Conservation (phyloP, 768 basidiomycete species). For the Melanogaster broomeanus region DNA sequence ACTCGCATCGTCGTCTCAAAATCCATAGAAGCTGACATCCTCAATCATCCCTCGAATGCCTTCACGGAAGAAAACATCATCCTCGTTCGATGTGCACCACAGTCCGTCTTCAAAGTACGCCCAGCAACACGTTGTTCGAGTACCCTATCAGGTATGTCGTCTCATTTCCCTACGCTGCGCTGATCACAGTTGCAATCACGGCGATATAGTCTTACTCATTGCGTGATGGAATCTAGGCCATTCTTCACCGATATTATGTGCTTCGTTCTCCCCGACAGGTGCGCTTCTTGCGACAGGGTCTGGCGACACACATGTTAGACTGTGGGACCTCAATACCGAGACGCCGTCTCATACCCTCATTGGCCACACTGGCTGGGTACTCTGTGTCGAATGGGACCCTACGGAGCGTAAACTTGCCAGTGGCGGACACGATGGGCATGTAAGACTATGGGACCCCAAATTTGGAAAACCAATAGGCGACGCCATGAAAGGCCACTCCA, state of each 20-base stretch:
- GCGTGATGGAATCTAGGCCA: slow-evolving; percentile 63
- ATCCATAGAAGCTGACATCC: slow-evolving; percentile 80
- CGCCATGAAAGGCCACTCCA: slow-evolving; percentile 88
- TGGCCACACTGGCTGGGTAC: slow-evolving; percentile 95
- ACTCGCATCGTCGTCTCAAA: slow-evolving; percentile 82
- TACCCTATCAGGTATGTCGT: slow-evolving; percentile 72
- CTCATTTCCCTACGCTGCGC: slow-evolving; percentile 1
- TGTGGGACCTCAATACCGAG: slow-evolving; percentile 96
- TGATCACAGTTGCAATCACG: slow-evolving; percentile 7
- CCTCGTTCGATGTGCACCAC: slow-evolving; percentile 87
- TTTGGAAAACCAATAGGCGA: slow-evolving; percentile 88
- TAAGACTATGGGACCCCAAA: slow-evolving; percentile 92
- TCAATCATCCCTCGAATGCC: slow-evolving; percentile 67
- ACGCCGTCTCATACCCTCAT: slow-evolving; percentile 83
- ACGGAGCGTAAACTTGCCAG: slow-evolving; percentile 89
- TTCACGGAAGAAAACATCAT: slow-evolving; percentile 89
- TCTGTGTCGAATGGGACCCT: slow-evolving; percentile 97
- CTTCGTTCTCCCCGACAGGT: slow-evolving; percentile 94
- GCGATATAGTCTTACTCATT: slow-evolving; percentile 5
- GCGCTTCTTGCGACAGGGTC: slow-evolving; percentile 90
- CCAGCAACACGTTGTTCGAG: slow-evolving; percentile 94
- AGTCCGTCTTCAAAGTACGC: slow-evolving; percentile 92
- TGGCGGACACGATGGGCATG: slow-evolving; percentile 93
- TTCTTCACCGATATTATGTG: slow-evolving; percentile 89
- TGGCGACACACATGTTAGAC: slow-evolving; percentile 87